These are phyloP conservation scores for Skeletonema menzelii DNA, from an alignment of 108 stramenopile genomes.

Conservation along the genomic window DNA sequence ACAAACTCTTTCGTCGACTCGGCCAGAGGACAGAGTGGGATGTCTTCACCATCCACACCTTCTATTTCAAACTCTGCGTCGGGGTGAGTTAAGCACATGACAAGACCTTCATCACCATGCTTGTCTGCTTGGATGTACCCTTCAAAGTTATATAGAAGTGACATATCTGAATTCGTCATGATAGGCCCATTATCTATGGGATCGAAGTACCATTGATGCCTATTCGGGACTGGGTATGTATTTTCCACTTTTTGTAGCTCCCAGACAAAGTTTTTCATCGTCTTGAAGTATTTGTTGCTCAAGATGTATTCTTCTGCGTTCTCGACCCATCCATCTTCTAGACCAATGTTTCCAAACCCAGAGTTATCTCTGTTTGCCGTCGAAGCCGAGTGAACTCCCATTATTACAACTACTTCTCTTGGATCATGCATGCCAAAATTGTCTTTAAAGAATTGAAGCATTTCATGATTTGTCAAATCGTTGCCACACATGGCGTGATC, in stretches of 20 bases:
- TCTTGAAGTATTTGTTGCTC: constrained; percentile 17
- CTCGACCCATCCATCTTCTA: constrained; percentile 30
- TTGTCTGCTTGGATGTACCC: constrained; percentile 10
- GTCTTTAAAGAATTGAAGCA: constrained; percentile 40
- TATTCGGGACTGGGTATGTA: constrained; percentile 29
- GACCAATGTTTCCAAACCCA: constrained; percentile 46
- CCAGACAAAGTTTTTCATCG: neutral
- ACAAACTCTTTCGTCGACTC: neutral
- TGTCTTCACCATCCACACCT: neutral
- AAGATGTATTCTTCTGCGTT: constrained; percentile 4
- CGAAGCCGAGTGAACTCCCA: constrained; percentile 62
- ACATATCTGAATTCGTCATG: constrained; percentile 22
- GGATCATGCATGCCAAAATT: constrained; percentile 46
- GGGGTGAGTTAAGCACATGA: constrained; percentile 7
- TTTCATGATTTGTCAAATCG: constrained; percentile 20
- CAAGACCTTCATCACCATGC: constrained; percentile 3
- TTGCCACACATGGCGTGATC: constrained; percentile 15
- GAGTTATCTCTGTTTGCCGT: constrained; percentile 31
- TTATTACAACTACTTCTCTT: constrained; percentile 48
- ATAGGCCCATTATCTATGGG: constrained; percentile 1
- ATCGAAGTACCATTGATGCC: constrained; percentile 36
- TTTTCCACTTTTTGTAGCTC: constrained; percentile 14
- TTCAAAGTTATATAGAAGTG: constrained; percentile 3
- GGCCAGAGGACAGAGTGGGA: neutral
- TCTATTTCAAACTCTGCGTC: neutral